A percentile compares a stretch with the other conserved stretches of the same genome.
Conservation (phyloP, 257 asterid genomes). For the Hygrophila difformis region DNA sequence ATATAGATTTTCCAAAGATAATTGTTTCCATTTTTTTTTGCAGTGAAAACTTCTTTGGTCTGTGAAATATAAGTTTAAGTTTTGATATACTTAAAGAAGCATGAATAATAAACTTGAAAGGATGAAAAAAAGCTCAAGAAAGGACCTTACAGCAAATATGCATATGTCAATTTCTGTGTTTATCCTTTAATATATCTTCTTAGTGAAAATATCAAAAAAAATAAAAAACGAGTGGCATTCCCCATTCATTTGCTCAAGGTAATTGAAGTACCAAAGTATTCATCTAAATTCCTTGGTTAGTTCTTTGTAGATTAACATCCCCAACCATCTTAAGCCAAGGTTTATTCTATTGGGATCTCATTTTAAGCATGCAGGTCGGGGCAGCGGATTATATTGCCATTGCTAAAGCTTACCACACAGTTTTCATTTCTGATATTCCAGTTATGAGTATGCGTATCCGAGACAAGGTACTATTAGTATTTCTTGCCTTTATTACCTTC, state of each 20-base stretch:
- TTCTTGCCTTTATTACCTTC: background rate
- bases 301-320: constrained; percentile 5
- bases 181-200: background rate
- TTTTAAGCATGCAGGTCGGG: constrained; percentile 55
- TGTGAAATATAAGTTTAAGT: too few species aligned
- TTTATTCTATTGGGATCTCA: constrained; percentile 6
- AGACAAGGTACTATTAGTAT: constrained; percentile 60
- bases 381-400: constrained; percentile 96
- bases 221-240: too few species aligned
- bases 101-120: background rate
- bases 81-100: too few species aligned
- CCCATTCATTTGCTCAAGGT: background rate
- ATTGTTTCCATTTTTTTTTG: background rate
- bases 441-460: constrained; percentile 95
- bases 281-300: background rate
- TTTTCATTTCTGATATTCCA: constrained; percentile 84
- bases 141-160: background rate
- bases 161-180: background rate
- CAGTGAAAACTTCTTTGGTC: background rate
- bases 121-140: background rate
- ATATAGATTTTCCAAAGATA: background rate
- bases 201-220: too few species aligned
- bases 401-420: constrained; percentile 74
- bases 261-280: background rate
- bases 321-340: background rate